Evolutionary conservation across 1,284 basidiomycete genomes (phyloP), one percentile per base, ranked within the genome.

Genomic region (Rhodotorula sp.): DNA sequence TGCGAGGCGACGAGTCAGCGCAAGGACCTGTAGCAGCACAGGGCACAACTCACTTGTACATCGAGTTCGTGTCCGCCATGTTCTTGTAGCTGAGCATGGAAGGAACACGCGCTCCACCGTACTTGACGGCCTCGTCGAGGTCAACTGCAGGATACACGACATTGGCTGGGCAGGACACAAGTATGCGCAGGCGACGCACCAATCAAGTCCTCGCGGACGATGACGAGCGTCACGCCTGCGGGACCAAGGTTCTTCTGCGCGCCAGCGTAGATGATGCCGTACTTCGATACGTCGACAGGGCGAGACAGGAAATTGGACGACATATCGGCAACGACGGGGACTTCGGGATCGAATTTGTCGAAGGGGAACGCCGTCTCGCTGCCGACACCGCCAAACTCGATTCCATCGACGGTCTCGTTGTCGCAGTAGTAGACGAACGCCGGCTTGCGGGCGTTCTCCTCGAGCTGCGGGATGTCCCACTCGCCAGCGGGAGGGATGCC

Each of bases 201-300:
- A 77, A 96, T 84, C 78, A 96, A 89, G 81, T 96, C 92, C 74
- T 94, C 88, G 46, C 92, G 88, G 27, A 97, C 92, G 80, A 99
- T 95, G 72, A 95, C 84, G 78, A 99, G 87, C 8, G 94, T 95
- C 32, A 96, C 84, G 5, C 96, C 96, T 0, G 94, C 89, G 2
- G 96, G 96, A 8, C 95, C 96, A 61, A 99, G 85, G 80, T 99
- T 99, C 85, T 99, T 99, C 82, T 99, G 96, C n/a, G 91, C 96
- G 52, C 96, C 96, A 19, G 95, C 97, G 80, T 91, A 99, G 78
- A 99, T 90, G 78, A 99, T 84, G 7, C 92, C 93, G 80, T 96
- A 92, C 79, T 90, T 89, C 52, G 88, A 88, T 59, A 97, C 85
- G 74, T 87, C 86, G 78, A 99, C 96, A 48, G 90, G 90, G n/a